These are phyloP conservation scores for Tolypocladium album DNA, from an alignment of 2,329 filamentous ascomycete genomes.

Conservation along the genomic window DNA sequence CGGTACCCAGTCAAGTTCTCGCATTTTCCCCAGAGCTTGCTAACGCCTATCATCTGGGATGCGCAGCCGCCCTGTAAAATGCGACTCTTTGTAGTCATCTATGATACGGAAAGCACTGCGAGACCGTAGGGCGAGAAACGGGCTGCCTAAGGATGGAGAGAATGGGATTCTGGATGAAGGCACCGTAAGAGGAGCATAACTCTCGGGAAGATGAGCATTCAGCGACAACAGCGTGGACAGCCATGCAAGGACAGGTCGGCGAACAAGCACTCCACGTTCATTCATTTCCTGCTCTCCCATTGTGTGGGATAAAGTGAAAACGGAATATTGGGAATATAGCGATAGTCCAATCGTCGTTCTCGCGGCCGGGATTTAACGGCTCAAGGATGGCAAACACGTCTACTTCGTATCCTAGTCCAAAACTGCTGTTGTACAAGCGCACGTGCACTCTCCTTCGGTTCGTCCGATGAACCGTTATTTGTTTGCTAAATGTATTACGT, in stretches of 20 bases:
- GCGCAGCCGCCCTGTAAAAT: not conserved
- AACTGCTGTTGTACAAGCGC: not conserved
- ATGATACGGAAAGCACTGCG: constrained; percentile 2
- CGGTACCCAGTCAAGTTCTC: too few species aligned
- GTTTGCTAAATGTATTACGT: not conserved
- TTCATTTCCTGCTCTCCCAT: not conserved
- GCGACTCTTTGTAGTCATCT: not conserved
- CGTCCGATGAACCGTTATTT: not conserved
- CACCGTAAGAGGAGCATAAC: not conserved
- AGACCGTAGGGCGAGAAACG: not conserved
- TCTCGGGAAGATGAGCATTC: not conserved
- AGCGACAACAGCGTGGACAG: not conserved
- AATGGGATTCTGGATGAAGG: not conserved
- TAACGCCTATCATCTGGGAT: too few species aligned
- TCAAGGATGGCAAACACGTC: not conserved
- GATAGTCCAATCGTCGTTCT: not conserved
- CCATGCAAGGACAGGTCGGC: not conserved
- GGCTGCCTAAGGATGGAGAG: not conserved
- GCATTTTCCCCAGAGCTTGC: too few species aligned
- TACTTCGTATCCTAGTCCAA: not conserved
- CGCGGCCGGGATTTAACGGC: not conserved
- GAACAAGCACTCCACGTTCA: not conserved
- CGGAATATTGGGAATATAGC: not conserved
- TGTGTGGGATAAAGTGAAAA: too few species aligned
- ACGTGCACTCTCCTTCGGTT: not conserved